Conservation (phyloP, 257 asterid genomes). For the Solanum habrochaites region DNA sequence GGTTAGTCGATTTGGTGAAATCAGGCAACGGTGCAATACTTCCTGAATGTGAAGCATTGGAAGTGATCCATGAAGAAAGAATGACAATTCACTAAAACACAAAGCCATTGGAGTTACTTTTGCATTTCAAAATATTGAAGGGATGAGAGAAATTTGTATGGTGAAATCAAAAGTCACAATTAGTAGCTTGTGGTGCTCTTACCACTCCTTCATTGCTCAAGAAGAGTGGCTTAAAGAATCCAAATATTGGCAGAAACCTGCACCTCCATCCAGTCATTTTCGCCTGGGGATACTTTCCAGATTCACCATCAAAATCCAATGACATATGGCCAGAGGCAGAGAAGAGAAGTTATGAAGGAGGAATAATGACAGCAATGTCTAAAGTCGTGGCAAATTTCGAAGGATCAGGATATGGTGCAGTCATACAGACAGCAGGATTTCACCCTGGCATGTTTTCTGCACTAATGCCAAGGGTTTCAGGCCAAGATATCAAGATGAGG, state of each 20-base stretch:
- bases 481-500: conserved; percentile 41
- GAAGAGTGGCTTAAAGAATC: conserved; percentile 60
- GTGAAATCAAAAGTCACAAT: conserved; percentile 49
- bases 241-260: conserved; percentile 51
- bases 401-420: conserved; percentile 45
- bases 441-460: conserved; percentile 81
- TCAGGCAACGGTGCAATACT: conserved; percentile 59
- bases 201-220: conserved; percentile 53
- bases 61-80: conserved; percentile 20
- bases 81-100: neutral
- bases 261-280: conserved; percentile 72
- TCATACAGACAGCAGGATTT: conserved; percentile 67
- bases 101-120: conserved; percentile 50
- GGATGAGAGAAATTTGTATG: conserved; percentile 25
- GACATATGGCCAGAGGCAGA: conserved; percentile 44
- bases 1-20: conserved; percentile 62
- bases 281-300: conserved; percentile 76
- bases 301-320: neutral
- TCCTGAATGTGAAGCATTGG: conserved; percentile 47
- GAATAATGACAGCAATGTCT: conserved; percentile 75
- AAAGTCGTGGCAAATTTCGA: conserved; percentile 23
- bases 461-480: conserved; percentile 67
- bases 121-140: conserved; percentile 14
- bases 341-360: conserved; percentile 62
- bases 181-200: conserved; percentile 74